A percentile compares a stretch with the other conserved stretches of the same genome.
These are phyloP conservation scores for Eutypella sp. DNA, from an alignment of 2,329 filamentous ascomycete species.

Conservation along the genomic window DNA sequence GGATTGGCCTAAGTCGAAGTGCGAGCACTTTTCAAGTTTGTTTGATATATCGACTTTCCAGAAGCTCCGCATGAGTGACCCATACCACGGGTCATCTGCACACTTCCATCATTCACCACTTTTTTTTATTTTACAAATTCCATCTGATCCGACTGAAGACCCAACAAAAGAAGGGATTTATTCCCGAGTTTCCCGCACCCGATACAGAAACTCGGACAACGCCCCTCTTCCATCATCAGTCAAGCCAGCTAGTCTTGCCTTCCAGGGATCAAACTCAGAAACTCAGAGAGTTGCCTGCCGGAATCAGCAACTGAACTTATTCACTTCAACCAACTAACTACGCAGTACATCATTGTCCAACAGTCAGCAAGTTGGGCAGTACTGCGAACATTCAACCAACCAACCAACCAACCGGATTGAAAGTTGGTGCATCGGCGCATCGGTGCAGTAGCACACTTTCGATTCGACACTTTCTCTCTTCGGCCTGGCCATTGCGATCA, in stretches of 20 bases:
- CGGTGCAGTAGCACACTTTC: too few relatives aligned
- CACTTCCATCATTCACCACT: background rate
- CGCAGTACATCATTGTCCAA: constrained; percentile 8
- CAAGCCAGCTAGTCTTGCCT: too few relatives aligned
- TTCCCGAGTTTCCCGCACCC: background rate
- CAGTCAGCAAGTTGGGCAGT: constrained; percentile 7
- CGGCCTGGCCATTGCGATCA: constrained; percentile 1
- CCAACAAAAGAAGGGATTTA: background rate
- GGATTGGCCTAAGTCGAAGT: too few relatives aligned
- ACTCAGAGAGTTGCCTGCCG: background rate
- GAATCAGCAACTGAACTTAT: constrained; percentile 10
- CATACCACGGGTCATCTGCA: background rate
- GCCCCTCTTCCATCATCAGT: too few relatives aligned
- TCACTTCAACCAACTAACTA: constrained; percentile 4
- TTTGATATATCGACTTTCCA: background rate
- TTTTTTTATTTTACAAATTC: too few relatives aligned
- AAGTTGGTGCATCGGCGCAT: background rate
- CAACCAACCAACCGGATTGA: background rate
- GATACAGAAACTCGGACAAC: background rate
- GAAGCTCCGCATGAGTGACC: background rate
- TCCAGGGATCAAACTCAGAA: background rate
- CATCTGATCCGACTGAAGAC: background rate
- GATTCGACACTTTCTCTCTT: constrained; percentile 3
- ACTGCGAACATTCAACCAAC: background rate
- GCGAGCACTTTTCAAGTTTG: too few relatives aligned